These are phyloP conservation scores for Xylariaceae sp. DNA, from an alignment of 2,329 filamentous ascomycete genomes.

Conservation along the genomic window DNA sequence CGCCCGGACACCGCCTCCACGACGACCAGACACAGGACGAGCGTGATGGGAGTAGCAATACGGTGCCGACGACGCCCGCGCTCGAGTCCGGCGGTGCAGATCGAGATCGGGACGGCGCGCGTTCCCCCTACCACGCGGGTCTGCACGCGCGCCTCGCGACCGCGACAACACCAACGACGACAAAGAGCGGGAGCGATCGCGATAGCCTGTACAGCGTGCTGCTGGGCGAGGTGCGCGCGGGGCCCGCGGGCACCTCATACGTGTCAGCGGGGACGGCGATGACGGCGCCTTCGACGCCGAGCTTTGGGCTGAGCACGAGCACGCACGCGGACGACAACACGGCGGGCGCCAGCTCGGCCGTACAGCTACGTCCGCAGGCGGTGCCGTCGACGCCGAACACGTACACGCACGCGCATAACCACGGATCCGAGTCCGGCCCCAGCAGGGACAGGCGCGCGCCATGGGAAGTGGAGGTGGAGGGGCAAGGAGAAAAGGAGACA, in stretches of 20 bases:
- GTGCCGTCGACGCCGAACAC: constrained; percentile 1
- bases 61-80: constrained; percentile 30
- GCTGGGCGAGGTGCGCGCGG: constrained; percentile 22
- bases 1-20: not conserved
- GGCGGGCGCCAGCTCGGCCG: constrained; percentile 25
- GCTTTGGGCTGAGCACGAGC: not conserved
- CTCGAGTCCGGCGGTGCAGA: constrained; percentile 27
- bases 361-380: constrained; percentile 23
- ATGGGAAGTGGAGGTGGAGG: not conserved
- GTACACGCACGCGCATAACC: not conserved
- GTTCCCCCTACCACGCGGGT: constrained; percentile 1
- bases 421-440: not conserved
- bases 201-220: constrained; percentile 22
- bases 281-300: too few relatives aligned
- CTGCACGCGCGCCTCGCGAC: constrained; percentile 18
- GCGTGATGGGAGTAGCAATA: too few relatives aligned
- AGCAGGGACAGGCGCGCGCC: not conserved
- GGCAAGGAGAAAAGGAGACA: too few relatives aligned
- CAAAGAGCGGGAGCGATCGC: constrained; percentile 1
- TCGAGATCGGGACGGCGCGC: not conserved
- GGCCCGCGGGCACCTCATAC: constrained; percentile 9
- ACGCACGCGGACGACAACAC: not conserved
- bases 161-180: too few relatives aligned
- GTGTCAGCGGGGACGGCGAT: not conserved
- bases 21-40: not conserved